phyloP scores from a whole-genome alignment of 208 protist species.

The Crithidia fasciculata region DNA sequence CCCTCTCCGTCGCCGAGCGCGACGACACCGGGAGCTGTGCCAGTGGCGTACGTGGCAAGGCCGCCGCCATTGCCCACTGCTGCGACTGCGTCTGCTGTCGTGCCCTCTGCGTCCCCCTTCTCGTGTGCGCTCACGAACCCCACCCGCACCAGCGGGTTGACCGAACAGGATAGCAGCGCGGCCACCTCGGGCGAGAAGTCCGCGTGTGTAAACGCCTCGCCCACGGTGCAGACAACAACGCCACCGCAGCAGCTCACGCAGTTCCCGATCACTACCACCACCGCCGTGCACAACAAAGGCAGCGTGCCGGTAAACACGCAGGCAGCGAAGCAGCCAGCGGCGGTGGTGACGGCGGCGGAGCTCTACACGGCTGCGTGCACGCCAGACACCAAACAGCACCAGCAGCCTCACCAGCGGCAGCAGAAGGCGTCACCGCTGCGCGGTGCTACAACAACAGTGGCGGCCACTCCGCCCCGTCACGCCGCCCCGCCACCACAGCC shows the following conservation, averaged over 20 bases:
- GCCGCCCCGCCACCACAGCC: not conserved
- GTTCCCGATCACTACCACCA: not conserved
- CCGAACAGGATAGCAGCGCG: not conserved
- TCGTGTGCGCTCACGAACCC: constrained; percentile 4
- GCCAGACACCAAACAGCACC: not conserved
- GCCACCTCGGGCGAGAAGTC: constrained; percentile 10
- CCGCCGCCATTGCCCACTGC: not conserved
- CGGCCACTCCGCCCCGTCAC: not conserved
- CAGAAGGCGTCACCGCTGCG: not conserved
- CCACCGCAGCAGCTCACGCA: not conserved
- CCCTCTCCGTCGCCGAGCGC: constrained; percentile 3
- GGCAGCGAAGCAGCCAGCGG: not conserved
- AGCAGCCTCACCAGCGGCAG: not conserved
- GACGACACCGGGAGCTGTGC: not conserved
- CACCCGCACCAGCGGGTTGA: constrained; percentile 6
- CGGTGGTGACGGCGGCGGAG: not conserved
- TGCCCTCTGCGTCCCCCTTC: not conserved
- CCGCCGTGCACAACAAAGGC: not conserved
- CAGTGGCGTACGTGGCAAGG: not conserved
- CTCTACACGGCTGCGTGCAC: not conserved
- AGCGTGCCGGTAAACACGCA: not conserved
- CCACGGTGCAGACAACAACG: not conserved
- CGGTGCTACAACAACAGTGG: not conserved
- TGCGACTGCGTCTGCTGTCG: not conserved
- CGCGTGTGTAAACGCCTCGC: not conserved